A percentile compares a stretch with the other conserved stretches of the same genome.
These are phyloP conservation scores for Capsicum chinense DNA, from an alignment of 257 asterid species.

Conservation along the genomic window DNA sequence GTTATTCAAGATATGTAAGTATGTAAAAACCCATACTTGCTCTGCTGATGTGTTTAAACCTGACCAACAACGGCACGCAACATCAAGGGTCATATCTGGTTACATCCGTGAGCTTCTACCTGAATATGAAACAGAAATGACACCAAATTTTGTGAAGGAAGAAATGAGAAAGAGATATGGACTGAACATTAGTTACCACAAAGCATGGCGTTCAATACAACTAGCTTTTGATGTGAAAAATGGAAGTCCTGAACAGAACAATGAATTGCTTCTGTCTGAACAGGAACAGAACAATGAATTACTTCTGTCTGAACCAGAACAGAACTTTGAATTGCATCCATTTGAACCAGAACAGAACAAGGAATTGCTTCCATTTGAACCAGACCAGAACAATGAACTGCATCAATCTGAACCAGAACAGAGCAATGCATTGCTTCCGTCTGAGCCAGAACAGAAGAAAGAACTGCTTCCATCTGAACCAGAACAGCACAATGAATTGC, in stretches of 20 bases:
- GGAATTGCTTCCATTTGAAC: neutral
- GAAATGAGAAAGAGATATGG: conserved; percentile 30
- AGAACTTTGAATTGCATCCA: neutral
- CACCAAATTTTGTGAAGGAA: conserved; percentile 30
- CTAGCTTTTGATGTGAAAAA: conserved; percentile 29
- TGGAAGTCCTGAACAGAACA: conserved; percentile 20
- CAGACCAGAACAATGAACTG: neutral
- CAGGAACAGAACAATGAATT: neutral
- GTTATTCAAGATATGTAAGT: conserved; percentile 24
- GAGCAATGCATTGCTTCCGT: neutral
- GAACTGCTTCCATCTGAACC: neutral
- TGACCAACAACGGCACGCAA: conserved; percentile 30
- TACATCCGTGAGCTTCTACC: conserved; percentile 29
- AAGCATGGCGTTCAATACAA: conserved; percentile 31
- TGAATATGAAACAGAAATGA: conserved; percentile 28
- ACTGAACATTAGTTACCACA: conserved; percentile 28
- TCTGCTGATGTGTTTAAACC: conserved; percentile 26
- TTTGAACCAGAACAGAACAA: neutral
- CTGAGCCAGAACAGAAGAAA: neutral
- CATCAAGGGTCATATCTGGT: conserved; percentile 25
- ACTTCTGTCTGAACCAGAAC: neutral
- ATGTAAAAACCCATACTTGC: conserved; percentile 20
- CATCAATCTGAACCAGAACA: neutral
- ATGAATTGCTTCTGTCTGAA: conserved; percentile 16
- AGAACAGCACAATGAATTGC: neutral